Base-by-base conservation (phyloP, 192 early-diverging fungal species). In the Pilaira anomala region DNA sequence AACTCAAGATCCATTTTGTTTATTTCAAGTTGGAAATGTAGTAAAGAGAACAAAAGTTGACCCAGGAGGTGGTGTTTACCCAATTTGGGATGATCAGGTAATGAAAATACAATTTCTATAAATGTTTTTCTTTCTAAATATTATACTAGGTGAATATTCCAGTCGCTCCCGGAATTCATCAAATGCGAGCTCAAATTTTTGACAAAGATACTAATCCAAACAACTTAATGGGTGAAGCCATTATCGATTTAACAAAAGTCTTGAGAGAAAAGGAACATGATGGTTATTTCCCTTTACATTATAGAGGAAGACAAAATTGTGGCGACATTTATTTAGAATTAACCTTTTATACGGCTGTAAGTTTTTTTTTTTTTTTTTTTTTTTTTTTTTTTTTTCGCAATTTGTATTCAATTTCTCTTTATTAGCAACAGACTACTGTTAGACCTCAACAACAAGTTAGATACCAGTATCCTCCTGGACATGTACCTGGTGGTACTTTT, bases 21-120 rank as follows among this genome's bases (percentile, higher is more conserved):
- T 81, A 8, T 84, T 84, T 51, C 66, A 68, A 13, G 53, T 84
- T 1, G 78, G 72, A 24, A 64, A 67, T 44, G 69, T 73, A 36
- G 58, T 69, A 3, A 79, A 75, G 59, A 69, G 74, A 39, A 72
- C 69, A 3, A 76, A 74, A 33, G 73, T 77, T 4, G 82, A 81
- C 33, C 63, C 71, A 8, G 67, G 76, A 6, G 82, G 82, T 28
- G 80, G 80, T 5, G 74, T 77, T 19, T 56, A 76, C 26, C 82
- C 82, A 2, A 60, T 73, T 24, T 84, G 82, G 82, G 80, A 84
- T 60, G 80, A 82, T 44, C 80, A 84, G 75, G 77, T 83, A 63
- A 8, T 60, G 12, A 40, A 5, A 40, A 40, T 40, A 52, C 24
- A 51, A 6, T 13, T 51, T 51, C 3, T 18, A 8, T 11, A 13